These are phyloP conservation scores for Magnaporthiopsis poae DNA, from an alignment of 2,329 filamentous ascomycete species.

Conservation along the genomic window DNA sequence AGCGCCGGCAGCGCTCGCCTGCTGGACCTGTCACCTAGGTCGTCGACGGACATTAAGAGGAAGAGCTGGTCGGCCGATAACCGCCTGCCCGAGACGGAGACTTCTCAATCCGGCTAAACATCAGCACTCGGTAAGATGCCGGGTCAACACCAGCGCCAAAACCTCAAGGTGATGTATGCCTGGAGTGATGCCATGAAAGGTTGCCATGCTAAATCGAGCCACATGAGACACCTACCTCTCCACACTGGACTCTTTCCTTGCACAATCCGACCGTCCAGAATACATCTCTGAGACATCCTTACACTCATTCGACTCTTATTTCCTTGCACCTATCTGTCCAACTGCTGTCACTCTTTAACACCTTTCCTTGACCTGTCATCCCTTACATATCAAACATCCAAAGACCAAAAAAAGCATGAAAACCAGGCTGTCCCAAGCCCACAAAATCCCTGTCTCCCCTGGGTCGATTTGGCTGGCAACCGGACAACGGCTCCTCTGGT, in stretches of 20 bases:
- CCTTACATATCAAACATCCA: background rate
- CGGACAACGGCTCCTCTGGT: background rate
- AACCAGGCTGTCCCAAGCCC: background rate
- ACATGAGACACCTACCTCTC: background rate
- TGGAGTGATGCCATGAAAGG: background rate
- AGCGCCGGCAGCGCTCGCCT: conserved; percentile 70
- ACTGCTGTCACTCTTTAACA: conserved; percentile 3
- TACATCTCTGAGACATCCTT: background rate
- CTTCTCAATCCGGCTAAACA: background rate
- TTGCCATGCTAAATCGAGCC: background rate
- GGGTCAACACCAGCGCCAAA: too few relatives aligned
- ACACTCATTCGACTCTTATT: background rate
- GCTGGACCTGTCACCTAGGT: conserved; percentile 53
- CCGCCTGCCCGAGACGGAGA: background rate
- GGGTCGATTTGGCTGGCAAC: background rate
- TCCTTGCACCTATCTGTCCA: conserved; percentile 1
- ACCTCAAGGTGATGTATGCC: background rate
- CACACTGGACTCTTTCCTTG: conserved; percentile 3
- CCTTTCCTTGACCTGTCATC: background rate
- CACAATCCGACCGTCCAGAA: background rate
- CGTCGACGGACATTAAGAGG: conserved; percentile 41
- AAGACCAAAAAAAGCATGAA: conserved; percentile 4
- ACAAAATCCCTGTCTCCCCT: too few relatives aligned
- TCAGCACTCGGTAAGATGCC: too few relatives aligned
- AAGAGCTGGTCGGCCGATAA: conserved; percentile 14